These are phyloP conservation scores for Eucalyptus pauciflora DNA, from an alignment of 345 rosid genomes.

Conservation along the genomic window DNA sequence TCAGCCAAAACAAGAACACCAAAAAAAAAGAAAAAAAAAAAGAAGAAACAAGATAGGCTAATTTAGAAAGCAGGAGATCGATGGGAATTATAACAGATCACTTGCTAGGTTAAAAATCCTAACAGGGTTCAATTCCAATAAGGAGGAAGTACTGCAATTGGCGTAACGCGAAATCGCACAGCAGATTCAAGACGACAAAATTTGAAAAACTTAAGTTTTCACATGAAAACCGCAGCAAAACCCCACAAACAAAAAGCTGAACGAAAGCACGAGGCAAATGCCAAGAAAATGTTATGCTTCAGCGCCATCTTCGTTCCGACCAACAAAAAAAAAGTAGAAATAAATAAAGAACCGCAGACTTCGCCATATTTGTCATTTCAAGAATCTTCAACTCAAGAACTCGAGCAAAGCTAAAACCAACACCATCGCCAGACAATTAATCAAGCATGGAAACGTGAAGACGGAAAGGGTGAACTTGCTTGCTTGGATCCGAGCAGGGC, in stretches of 20 bases:
- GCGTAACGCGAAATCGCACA: background rate
- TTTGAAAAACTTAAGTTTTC: background rate
- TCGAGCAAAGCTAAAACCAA: background rate
- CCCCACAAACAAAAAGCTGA: background rate
- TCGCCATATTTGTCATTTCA: background rate
- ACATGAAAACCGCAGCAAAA: background rate
- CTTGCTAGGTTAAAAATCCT: background rate
- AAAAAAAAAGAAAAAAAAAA: background rate
- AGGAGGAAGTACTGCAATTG: background rate
- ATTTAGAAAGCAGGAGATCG: background rate
- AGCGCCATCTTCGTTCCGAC: background rate
- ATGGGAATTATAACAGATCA: background rate
- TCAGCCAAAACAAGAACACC: background rate
- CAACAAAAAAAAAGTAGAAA: no score
- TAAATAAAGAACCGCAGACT: background rate
- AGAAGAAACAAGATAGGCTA: background rate
- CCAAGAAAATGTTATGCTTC: background rate
- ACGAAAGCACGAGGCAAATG: background rate
- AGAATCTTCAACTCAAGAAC: background rate
- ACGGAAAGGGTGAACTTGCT: background rate
- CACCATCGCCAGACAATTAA: background rate
- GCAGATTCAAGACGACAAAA: background rate
- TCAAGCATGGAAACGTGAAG: background rate
- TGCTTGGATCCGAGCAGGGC: background rate
- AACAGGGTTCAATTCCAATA: background rate